phyloP scores from a whole-genome alignment of 768 basidiomycete species.

The Dioszegia hungarica region DNA sequence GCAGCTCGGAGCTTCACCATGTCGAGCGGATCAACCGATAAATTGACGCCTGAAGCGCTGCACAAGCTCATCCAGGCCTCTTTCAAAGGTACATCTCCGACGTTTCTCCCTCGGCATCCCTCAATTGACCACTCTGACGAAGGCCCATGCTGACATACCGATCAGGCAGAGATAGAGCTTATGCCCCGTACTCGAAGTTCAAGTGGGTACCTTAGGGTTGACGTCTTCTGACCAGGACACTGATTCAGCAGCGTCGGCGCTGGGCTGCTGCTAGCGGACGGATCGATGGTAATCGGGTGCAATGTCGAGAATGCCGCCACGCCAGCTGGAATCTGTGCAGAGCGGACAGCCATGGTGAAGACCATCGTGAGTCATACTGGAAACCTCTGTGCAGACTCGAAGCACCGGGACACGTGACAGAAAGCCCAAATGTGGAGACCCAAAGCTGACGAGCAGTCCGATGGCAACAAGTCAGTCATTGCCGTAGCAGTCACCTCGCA shows the following conservation, averaged over 20 bases:
- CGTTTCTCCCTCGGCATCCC: background rate
- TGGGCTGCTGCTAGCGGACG: conserved; percentile 64
- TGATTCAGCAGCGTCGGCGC: conserved; percentile 64
- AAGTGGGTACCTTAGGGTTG: too few relatives aligned
- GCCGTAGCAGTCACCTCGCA: conserved; percentile 13
- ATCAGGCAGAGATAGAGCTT: conserved; percentile 58
- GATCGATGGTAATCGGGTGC: conserved; percentile 68
- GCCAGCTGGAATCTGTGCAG: conserved; percentile 87
- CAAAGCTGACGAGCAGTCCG: background rate
- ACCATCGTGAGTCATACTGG: conserved; percentile 65
- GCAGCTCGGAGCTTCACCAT: too few relatives aligned
- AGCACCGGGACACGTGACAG: too few relatives aligned
- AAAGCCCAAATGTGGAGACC: too few relatives aligned
- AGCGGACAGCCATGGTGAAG: conserved; percentile 91
- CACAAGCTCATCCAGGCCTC: conserved; percentile 33
- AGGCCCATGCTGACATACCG: background rate
- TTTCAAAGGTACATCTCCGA: conserved; percentile 17
- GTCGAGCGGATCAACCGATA: background rate
- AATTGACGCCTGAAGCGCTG: conserved; percentile 1
- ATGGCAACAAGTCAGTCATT: background rate
- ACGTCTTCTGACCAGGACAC: too few relatives aligned
- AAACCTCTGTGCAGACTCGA: too few relatives aligned
- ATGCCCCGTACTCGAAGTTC: conserved; percentile 85
- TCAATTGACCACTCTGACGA: background rate
- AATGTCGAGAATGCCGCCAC: conserved; percentile 94